phyloP scores from a whole-genome alignment of 306 rosid species.

The Erythrophleum fordii region DNA sequence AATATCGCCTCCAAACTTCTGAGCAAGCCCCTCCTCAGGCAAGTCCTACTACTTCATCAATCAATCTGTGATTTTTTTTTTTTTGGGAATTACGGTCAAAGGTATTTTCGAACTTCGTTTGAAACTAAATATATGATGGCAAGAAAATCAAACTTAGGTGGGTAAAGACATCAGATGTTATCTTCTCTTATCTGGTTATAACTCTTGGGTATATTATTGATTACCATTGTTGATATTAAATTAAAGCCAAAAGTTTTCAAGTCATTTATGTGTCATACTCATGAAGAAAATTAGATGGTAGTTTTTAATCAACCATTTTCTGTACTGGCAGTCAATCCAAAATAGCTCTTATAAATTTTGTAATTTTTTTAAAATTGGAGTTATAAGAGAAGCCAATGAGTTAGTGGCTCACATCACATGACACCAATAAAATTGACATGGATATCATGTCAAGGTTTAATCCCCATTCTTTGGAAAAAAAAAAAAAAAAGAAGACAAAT shows the following conservation, averaged over 20 bases:
- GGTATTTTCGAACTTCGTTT: too few relatives aligned
- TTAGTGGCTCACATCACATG: neutral
- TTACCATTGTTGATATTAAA: too few relatives aligned
- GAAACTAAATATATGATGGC: too few relatives aligned
- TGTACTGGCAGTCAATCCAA: neutral
- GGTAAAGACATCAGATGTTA: too few relatives aligned
- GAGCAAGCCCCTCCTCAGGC: conserved; percentile 83
- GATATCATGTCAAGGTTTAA: too few relatives aligned
- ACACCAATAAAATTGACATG: neutral
- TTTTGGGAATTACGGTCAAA: too few relatives aligned
- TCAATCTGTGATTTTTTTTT: neutral
- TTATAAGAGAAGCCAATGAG: neutral
- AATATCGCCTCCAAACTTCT: conserved; percentile 85
- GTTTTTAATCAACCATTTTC: neutral
- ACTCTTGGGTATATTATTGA: too few relatives aligned
- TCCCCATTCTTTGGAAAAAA: neutral
- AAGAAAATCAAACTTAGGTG: too few relatives aligned
- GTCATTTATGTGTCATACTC: neutral
- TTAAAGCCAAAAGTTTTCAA: neutral
- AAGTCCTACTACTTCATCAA: conserved; percentile 28
- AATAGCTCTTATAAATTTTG: neutral
- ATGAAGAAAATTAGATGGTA: neutral
- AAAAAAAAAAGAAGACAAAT: too few relatives aligned
- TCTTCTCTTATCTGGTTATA: too few relatives aligned
- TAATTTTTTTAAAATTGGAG: neutral